These are phyloP conservation scores for Phaeoacremonium minimum DNA, from an alignment of 2,329 filamentous ascomycete genomes.

Conservation along the genomic window DNA sequence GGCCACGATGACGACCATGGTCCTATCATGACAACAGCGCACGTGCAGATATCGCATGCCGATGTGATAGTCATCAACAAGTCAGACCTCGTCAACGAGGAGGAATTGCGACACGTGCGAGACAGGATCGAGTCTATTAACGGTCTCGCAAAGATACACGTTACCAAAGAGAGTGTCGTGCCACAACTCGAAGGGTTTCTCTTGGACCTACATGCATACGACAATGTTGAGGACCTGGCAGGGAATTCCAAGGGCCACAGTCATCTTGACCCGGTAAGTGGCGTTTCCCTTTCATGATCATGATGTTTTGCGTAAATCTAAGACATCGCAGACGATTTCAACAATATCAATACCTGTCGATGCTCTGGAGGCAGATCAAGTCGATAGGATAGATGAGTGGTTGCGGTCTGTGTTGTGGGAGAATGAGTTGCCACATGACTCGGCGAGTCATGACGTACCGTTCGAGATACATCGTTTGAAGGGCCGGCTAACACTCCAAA, in stretches of 20 bases:
- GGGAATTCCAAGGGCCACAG: slow-evolving; percentile 76
- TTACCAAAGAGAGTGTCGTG: slow-evolving; percentile 76
- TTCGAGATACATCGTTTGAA: slow-evolving; percentile 90
- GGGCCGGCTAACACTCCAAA: slow-evolving; percentile 63
- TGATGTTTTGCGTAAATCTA: not conserved
- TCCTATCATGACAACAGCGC: slow-evolving; percentile 81
- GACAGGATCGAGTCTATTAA: slow-evolving; percentile 81
- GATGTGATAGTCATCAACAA: slow-evolving; percentile 97
- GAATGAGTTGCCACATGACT: slow-evolving; percentile 48
- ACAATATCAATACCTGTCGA: slow-evolving; percentile 72
- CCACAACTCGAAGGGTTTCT: slow-evolving; percentile 81
- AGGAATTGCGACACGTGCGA: slow-evolving; percentile 66
- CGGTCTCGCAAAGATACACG: slow-evolving; percentile 76
- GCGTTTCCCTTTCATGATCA: not conserved
- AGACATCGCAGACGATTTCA: slow-evolving; percentile 65
- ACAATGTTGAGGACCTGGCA: slow-evolving; percentile 70
- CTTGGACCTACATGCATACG: slow-evolving; percentile 89
- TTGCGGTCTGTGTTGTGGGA: slow-evolving; percentile 85
- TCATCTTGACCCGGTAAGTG: slow-evolving; percentile 77
- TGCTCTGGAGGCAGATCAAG: slow-evolving; percentile 48
- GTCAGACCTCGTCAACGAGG: slow-evolving; percentile 70
- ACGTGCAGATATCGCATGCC: slow-evolving; percentile 94
- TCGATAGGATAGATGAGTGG: slow-evolving; percentile 72
- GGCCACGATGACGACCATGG: slow-evolving; percentile 51
- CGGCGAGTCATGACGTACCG: slow-evolving; percentile 18